These are phyloP conservation scores for Chondrostereum purpureum DNA, from an alignment of 1,284 basidiomycete genomes.

Conservation along the genomic window DNA sequence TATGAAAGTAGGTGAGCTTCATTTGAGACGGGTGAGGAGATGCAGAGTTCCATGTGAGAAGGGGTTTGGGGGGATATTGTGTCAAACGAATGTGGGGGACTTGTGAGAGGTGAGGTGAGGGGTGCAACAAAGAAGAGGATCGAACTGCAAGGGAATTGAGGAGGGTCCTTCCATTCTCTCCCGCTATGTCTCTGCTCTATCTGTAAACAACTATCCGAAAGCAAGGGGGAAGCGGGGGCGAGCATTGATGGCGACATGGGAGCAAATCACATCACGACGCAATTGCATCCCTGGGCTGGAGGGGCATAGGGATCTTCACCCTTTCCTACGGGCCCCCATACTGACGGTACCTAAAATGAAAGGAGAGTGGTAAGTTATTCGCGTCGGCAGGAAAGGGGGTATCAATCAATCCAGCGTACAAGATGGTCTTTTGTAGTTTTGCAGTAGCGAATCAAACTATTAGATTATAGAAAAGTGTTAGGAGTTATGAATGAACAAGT, in stretches of 20 bases:
- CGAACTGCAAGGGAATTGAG: too few species aligned
- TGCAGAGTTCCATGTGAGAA: too few species aligned
- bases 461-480: conserved; percentile 22
- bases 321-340: conserved; percentile 91
- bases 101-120: neutral
- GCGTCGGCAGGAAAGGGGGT: conserved; percentile 1
- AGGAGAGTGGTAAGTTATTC: conserved; percentile 10
- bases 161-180: neutral
- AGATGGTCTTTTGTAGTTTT: conserved; percentile 86
- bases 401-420: conserved; percentile 34
- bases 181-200: too few species aligned
- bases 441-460: conserved; percentile 84
- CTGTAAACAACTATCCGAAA: too few species aligned
- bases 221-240: neutral
- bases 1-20: too few species aligned
- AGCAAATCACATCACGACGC: conserved; percentile 43
- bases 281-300: conserved; percentile 60
- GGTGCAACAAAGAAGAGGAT: too few species aligned
- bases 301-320: conserved; percentile 86
- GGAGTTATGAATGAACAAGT: neutral
- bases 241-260: neutral
- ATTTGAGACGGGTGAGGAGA: too few species aligned
- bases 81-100: conserved; percentile 4
- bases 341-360: conserved; percentile 66
- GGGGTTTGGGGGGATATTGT: neutral